Evolutionary conservation across 371 early-diverging fungal species (phyloP).

Genomic region (Haplosporangium sp.): DNA sequence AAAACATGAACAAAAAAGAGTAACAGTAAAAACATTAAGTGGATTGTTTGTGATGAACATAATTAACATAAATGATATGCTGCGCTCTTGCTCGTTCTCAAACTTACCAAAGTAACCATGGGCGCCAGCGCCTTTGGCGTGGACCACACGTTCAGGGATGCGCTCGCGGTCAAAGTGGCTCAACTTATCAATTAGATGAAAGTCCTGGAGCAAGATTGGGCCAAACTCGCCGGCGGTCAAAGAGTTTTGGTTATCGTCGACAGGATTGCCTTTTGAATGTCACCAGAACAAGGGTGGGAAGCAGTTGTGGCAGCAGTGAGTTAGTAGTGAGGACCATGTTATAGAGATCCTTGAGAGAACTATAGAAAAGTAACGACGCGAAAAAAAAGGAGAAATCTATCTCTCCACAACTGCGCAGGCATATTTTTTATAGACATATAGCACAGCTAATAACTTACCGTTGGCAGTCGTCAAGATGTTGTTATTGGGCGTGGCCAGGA

Average conservation of each 20-base stretch:
- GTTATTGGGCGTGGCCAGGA: constrained; percentile 42
- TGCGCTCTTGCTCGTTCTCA: neutral
- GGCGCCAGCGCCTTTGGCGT: constrained; percentile 87
- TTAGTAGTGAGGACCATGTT: no score
- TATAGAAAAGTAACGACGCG: no score
- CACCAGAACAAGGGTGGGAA: neutral
- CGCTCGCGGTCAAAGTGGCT: constrained; percentile 89
- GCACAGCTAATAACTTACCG: no score
- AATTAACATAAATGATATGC: neutral
- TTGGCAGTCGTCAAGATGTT: constrained; percentile 48
- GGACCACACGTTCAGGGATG: constrained; percentile 86
- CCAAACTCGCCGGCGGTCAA: constrained; percentile 68
- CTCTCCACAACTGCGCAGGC: no score
- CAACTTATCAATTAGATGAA: constrained; percentile 83
- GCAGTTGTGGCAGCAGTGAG: no score
- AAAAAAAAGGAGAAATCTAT: no score
- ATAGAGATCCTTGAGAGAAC: no score
- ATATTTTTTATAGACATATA: no score
- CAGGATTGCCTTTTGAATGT: constrained; percentile 65
- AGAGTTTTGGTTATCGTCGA: constrained; percentile 73
- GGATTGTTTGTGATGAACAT: no score
- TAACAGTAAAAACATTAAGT: neutral
- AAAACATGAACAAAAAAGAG: no score
- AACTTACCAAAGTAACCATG: constrained; percentile 80
- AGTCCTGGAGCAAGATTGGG: constrained; percentile 75